Base-by-base conservation (phyloP, 371 early-diverging fungal genomes). In the Saksenaea oblongispora region DNA sequence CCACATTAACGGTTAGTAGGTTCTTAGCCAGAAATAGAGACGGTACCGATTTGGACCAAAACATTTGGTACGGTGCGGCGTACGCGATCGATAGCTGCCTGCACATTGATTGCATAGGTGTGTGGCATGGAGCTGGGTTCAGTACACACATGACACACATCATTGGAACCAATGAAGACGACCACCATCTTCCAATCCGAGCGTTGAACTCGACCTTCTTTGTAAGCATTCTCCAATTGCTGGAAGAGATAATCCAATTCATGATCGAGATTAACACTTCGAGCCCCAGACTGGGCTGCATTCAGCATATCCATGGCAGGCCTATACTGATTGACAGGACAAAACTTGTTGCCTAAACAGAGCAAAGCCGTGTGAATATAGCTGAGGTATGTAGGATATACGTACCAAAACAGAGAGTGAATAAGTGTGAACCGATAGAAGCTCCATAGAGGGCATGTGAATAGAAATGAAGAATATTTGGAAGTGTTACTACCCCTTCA, bases 111-210 rank as follows among this genome's bases (percentile, higher is more conserved):
- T 27, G 61, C 53, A 28, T 67, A 81, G 1, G 66, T 47, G 1
- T 39, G 36, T 1, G 82, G 82, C 24, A 72, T 28, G 2, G 75
- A 73, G 1, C 70, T 67, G 0, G 63, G 22, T 11, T 61, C 70
- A 7, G 65, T 67, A 58, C 87, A 87, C 1, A 84, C 72, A 18
- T 78, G 83, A 61, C 91, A 90, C 31, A 86, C 74, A 63, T 90
- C 89, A 64, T 90, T 90, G 44, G 81, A 83, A 8, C 91, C 91
- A 44, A 90, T 86, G 65, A 89, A 88, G 9, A 90, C 57, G 0
- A 84, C 84, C 0, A 85, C 57, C 15, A 90, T 63, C 67, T 90
- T 90, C 86, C 86, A 90, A 56, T 87, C 87, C 7, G 74, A 68
- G 37, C 35, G 79, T 66, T 54, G 66, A 59, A 71, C 76, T 64